phyloP scores from a whole-genome alignment of 2,329 filamentous ascomycete species.

The Fusarium vanettenii region DNA sequence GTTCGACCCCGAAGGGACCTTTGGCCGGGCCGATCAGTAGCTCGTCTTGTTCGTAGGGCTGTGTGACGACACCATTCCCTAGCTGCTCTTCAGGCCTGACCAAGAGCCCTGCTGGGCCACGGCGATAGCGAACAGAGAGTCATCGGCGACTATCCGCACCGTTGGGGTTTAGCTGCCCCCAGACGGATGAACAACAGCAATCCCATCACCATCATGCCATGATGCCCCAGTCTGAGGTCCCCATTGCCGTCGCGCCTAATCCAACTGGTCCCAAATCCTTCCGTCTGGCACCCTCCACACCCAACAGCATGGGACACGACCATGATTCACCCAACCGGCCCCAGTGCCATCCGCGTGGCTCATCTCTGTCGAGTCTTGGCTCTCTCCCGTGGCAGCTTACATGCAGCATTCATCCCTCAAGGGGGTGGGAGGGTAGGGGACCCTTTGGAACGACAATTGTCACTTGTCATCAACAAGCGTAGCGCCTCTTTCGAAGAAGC shows the following conservation, averaged over 20 bases:
- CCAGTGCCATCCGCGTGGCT: neutral
- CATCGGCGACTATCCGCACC: slow-evolving; percentile 25
- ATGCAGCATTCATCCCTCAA: neutral
- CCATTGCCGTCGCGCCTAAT: slow-evolving; percentile 13
- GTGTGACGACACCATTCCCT: slow-evolving; percentile 42
- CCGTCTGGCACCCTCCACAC: slow-evolving; percentile 18
- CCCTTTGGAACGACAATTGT: neutral
- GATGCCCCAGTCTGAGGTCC: slow-evolving; percentile 6
- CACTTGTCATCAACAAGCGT: slow-evolving; percentile 20
- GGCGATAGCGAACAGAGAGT: neutral
- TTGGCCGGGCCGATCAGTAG: slow-evolving; percentile 37
- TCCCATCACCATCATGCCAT: slow-evolving; percentile 28
- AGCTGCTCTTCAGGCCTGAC: slow-evolving; percentile 4
- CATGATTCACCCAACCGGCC: slow-evolving; percentile 4
- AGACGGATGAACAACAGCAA: slow-evolving; percentile 3
- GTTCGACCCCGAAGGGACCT: slow-evolving; percentile 15
- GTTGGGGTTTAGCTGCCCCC: slow-evolving; percentile 15
- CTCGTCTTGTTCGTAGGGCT: slow-evolving; percentile 44
- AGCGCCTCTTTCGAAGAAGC: neutral
- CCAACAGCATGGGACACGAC: slow-evolving; percentile 25
- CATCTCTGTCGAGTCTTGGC: slow-evolving; percentile 2
- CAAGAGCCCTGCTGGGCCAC: neutral
- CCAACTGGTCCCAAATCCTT: slow-evolving; percentile 1
- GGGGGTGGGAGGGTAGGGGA: neutral
- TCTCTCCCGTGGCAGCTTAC: slow-evolving; percentile 16